Percentiles rank a stretch among this genome's conserved stretches.
These are phyloP conservation scores for Ananas comosus DNA, from an alignment of 176 grass and related monocot genomes.

Conservation along the genomic window DNA sequence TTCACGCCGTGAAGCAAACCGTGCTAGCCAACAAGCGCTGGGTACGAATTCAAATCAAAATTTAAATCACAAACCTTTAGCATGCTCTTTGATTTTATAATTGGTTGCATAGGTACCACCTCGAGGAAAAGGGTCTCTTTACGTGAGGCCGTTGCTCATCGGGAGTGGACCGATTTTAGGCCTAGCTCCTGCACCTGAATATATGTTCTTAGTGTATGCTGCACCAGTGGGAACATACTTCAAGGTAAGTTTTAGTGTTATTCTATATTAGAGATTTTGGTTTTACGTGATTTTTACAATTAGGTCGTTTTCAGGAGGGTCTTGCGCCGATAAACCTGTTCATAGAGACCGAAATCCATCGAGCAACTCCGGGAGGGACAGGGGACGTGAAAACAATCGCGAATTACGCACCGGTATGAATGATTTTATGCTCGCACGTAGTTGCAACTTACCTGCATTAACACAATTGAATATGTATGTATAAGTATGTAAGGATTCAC, in stretches of 20 bases:
- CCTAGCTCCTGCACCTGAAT: slow-evolving; percentile 77
- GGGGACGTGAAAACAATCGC: slow-evolving; percentile 81
- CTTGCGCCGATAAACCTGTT: slow-evolving; percentile 59
- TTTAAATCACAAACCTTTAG: background rate
- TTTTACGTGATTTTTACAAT: background rate
- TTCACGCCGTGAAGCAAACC: slow-evolving; percentile 66
- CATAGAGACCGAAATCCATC: slow-evolving; percentile 50
- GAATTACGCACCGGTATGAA: slow-evolving; percentile 88
- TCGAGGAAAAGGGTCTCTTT: slow-evolving; percentile 70
- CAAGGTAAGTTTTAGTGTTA: slow-evolving; percentile 33
- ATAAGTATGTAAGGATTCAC: too few species aligned
- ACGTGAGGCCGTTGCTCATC: slow-evolving; percentile 78
- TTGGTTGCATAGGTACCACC: slow-evolving; percentile 53
- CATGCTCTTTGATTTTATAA: background rate
- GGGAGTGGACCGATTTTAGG: slow-evolving; percentile 69
- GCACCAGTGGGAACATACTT: slow-evolving; percentile 80
- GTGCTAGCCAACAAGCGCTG: slow-evolving; percentile 80
- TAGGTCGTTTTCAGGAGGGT: slow-evolving; percentile 44
- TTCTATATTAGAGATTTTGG: background rate
- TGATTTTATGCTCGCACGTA: background rate
- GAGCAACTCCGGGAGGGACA: slow-evolving; percentile 69
- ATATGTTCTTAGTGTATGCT: slow-evolving; percentile 73
- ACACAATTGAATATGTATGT: too few species aligned
- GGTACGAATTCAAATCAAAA: slow-evolving; percentile 28
- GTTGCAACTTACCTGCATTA: too few species aligned